Conservation (phyloP, 2,329 filamentous ascomycete species). For the Penicillium polonicum region DNA sequence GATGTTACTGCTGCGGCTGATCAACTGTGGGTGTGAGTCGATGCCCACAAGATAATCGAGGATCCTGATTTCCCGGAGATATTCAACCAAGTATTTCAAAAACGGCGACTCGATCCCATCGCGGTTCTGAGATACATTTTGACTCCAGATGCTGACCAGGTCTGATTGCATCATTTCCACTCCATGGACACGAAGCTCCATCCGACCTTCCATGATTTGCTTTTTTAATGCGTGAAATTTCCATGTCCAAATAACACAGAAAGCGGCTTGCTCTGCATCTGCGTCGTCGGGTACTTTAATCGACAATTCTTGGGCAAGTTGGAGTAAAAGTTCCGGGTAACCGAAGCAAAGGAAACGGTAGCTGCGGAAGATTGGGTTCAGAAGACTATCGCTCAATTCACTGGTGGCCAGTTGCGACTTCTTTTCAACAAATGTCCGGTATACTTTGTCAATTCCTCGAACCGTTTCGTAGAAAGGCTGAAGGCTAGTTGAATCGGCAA, state of each 20-base stretch:
- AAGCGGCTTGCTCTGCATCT: constrained; percentile 28
- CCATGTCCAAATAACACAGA: constrained; percentile 56
- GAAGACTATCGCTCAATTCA: constrained; percentile 41
- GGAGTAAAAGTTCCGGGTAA: constrained; percentile 32
- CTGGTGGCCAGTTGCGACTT: constrained; percentile 45
- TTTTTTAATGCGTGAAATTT: constrained; percentile 67
- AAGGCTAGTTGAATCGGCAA: constrained; percentile 18
- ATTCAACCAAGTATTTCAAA: constrained; percentile 66
- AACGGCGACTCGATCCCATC: constrained; percentile 46
- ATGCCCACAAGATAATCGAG: constrained; percentile 86
- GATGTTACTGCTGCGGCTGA: constrained; percentile 76
- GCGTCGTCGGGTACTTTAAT: constrained; percentile 34
- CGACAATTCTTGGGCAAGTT: constrained; percentile 38
- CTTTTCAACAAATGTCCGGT: constrained; percentile 42
- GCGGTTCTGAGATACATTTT: constrained; percentile 52
- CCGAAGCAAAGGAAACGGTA: constrained; percentile 34
- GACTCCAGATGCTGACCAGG: constrained; percentile 66
- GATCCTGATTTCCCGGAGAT: constrained; percentile 68
- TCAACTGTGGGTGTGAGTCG: constrained; percentile 89
- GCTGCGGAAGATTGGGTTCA: constrained; percentile 33
- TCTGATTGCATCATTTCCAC: constrained; percentile 71
- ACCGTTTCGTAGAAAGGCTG: constrained; percentile 31
- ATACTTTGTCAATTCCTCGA: constrained; percentile 35
- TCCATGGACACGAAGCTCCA: constrained; percentile 82
- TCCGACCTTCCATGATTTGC: constrained; percentile 78